Conservation (phyloP, 495 filamentous ascomycete species). For the Polyplosphaeria fusca region DNA sequence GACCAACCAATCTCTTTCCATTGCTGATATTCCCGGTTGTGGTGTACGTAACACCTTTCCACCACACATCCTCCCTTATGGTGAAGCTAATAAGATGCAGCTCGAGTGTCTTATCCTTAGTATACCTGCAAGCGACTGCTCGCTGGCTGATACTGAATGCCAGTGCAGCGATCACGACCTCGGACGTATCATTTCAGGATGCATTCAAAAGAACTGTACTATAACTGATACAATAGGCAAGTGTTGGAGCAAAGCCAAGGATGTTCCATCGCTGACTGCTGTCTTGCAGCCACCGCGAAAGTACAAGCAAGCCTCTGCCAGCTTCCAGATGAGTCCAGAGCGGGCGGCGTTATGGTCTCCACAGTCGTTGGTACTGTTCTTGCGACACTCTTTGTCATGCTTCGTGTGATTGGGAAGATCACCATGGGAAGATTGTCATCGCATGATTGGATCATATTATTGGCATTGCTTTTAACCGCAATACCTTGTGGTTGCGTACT, state of each 20-base stretch:
- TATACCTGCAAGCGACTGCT: constrained; percentile 1
- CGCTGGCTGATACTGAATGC: constrained; percentile 1
- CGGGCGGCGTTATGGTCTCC: not conserved
- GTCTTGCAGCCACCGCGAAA: not conserved
- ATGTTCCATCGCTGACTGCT: not conserved
- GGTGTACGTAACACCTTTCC: not conserved
- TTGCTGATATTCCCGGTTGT: not conserved
- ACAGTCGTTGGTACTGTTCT: not conserved
- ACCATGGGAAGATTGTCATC: not conserved
- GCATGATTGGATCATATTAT: constrained; percentile 10
- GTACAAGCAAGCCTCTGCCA: constrained; percentile 10
- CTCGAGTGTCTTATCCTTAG: constrained; percentile 5
- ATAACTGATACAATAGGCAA: constrained; percentile 10
- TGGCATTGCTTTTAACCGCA: not conserved
- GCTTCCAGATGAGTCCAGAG: not conserved
- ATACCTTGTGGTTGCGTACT: constrained; percentile 6
- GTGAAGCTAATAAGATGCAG: not conserved
- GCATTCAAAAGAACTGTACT: constrained; percentile 12
- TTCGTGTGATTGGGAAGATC: constrained; percentile 4
- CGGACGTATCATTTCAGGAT: not conserved
- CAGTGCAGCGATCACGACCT: constrained; percentile 4
- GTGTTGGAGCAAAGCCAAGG: not conserved
- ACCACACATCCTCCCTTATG: not conserved
- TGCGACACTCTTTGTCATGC: not conserved
- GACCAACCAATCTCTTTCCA: not conserved